phyloP scores from a whole-genome alignment of 441 rosid genomes.

The Raphanus hybrid region DNA sequence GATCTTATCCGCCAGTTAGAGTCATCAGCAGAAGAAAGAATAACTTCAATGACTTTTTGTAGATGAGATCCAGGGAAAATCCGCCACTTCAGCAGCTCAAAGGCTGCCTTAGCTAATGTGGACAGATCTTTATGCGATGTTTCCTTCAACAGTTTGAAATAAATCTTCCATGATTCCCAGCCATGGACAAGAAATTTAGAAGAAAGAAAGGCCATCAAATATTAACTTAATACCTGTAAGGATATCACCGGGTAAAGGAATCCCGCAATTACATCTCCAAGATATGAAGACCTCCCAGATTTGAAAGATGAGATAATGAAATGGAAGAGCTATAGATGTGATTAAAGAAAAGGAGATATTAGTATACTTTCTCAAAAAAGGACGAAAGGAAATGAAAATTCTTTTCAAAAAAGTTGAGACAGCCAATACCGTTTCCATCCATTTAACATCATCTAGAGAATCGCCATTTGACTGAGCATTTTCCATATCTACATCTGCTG shows the following conservation, averaged over 20 bases:
- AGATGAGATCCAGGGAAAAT: constrained; percentile 82
- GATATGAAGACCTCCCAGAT: constrained; percentile 95
- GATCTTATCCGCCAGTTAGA: constrained; percentile 98
- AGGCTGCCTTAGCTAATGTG: constrained; percentile 93
- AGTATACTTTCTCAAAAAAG: constrained; percentile 25
- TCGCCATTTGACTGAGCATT: constrained; percentile 64
- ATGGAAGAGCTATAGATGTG: constrained; percentile 71
- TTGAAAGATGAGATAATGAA: constrained; percentile 87
- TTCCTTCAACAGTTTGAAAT: constrained; percentile 61
- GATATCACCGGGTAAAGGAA: constrained; percentile 90
- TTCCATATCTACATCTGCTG: constrained; percentile 49
- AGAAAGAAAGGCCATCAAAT: constrained; percentile 8
- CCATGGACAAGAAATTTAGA: constrained; percentile 12
- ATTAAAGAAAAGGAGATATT: constrained; percentile 21
- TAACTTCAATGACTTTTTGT: constrained; percentile 69
- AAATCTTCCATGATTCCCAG: constrained; percentile 33
- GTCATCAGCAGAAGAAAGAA: constrained; percentile 80
- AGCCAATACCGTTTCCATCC: constrained; percentile 97
- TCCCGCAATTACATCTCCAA: constrained; percentile 80
- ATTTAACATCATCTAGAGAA: constrained; percentile 84
- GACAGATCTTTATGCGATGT: constrained; percentile 97
- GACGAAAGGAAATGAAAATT: neutral
- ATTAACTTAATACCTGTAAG: constrained; percentile 70
- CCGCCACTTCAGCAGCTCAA: constrained; percentile 96
- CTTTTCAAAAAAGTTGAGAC: constrained; percentile 14